phyloP scores from a whole-genome alignment of 345 rosid species.

The Eucalyptus microcorys region DNA sequence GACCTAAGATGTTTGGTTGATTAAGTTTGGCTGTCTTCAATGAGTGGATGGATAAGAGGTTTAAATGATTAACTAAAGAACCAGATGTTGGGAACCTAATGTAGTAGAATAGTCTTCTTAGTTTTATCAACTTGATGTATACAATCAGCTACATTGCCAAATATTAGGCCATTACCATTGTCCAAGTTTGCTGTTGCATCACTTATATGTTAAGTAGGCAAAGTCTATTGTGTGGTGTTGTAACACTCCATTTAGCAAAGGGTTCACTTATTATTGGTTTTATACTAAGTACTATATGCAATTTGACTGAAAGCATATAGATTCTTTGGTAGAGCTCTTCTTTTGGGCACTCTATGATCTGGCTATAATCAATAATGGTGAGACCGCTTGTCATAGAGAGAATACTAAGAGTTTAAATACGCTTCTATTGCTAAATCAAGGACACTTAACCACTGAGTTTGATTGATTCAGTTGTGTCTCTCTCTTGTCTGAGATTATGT shows the following conservation, averaged over 20 bases:
- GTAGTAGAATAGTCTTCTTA: background rate
- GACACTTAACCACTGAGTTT: background rate
- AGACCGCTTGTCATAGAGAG: background rate
- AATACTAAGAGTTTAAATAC: background rate
- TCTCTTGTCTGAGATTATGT: background rate
- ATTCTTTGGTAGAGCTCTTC: background rate
- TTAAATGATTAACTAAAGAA: background rate
- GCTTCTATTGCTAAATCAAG: background rate
- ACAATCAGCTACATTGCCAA: background rate
- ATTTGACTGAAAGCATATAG: background rate
- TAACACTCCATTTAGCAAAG: background rate
- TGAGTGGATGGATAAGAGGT: background rate
- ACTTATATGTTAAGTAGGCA: background rate
- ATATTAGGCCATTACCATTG: background rate
- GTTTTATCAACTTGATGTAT: background rate
- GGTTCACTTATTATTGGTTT: background rate
- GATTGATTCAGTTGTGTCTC: background rate
- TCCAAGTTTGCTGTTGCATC: background rate
- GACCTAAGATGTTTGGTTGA: background rate
- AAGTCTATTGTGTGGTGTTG: background rate
- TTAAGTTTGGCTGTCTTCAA: background rate
- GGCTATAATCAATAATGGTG: background rate
- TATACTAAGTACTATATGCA: background rate
- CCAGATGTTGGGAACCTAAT: background rate
- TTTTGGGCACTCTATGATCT: background rate